Conservation (phyloP, 164 flowering plant genomes). For the Santalum album region DNA sequence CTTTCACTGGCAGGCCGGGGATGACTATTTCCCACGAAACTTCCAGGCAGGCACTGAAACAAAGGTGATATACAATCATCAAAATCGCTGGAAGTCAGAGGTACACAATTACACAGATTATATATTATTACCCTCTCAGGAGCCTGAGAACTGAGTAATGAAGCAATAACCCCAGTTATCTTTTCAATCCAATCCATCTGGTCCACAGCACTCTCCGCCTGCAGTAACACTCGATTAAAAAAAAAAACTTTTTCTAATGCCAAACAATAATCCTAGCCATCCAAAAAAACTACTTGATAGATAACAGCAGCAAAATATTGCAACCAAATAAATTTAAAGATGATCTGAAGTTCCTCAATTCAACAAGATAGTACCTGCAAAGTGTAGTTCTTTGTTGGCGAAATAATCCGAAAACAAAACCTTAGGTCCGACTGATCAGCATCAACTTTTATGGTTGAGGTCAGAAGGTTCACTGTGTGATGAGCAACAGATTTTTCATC, state of each 20-base stretch:
- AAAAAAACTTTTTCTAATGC: no score
- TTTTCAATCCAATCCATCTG: conserved; percentile 99
- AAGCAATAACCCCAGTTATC: conserved; percentile 98
- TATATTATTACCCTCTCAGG: conserved; percentile 58
- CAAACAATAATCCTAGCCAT: no score
- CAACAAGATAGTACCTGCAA: conserved; percentile 59
- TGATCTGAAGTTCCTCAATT: conserved; percentile 1
- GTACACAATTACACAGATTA: background rate
- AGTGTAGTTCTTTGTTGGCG: conserved; percentile 91
- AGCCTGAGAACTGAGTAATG: conserved; percentile 80
- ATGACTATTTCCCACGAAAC: conserved; percentile 54
- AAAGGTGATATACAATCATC: conserved; percentile 6
- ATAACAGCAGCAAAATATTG: no score
- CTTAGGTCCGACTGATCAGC: conserved; percentile 95
- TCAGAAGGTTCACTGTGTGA: conserved; percentile 91
- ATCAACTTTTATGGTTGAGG: conserved; percentile 95
- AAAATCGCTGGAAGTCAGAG: background rate
- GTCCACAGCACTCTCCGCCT: conserved; percentile 98
- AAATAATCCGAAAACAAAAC: conserved; percentile 94
- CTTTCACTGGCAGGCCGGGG: conserved; percentile 64
- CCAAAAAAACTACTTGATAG: no score
- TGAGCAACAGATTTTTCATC: conserved; percentile 95
- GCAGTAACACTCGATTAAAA: conserved; percentile 38
- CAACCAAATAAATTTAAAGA: background rate
- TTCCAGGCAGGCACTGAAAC: conserved; percentile 31